Percentiles rank a stretch among this genome's conserved stretches.
Evolutionary conservation across 176 grass and related monocot species (phyloP).

Genomic region (Puya raimondii): DNA sequence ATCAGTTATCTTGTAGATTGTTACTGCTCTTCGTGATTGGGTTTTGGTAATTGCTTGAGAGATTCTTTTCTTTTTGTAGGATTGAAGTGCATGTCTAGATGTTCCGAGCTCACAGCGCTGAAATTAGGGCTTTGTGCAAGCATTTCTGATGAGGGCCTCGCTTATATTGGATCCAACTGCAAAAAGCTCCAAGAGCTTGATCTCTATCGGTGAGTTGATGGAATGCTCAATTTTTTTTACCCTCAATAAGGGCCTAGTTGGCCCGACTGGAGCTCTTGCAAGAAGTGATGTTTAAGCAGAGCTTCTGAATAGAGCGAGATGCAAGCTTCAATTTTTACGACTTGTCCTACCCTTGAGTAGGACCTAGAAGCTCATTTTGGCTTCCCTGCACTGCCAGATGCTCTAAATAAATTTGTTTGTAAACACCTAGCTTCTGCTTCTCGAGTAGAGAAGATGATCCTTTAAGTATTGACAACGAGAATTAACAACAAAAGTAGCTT

Average conservation of each 20-base stretch:
- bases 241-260: not conserved
- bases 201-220: conserved; percentile 61
- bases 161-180: conserved; percentile 62
- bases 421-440: not conserved
- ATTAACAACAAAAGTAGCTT: too few species aligned
- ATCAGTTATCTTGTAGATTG: not conserved
- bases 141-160: conserved; percentile 62
- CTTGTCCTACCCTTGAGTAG: too few species aligned
- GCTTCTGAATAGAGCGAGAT: too few species aligned
- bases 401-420: not conserved
- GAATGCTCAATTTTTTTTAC: not conserved
- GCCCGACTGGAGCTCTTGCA: too few species aligned
- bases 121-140: conserved; percentile 79
- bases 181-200: conserved; percentile 70
- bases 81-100: conserved; percentile 63
- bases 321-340: too few species aligned
- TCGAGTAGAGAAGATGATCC: too few species aligned
- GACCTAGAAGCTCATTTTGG: too few species aligned
- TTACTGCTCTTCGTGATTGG: not conserved
- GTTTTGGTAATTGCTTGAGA: not conserved
- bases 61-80: conserved; percentile 42
- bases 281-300: too few species aligned
- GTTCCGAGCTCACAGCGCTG: conserved; percentile 63
- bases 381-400: too few species aligned
- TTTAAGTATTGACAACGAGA: too few species aligned